phyloP scores from a whole-genome alignment of 108 stramenopile genomes.

The Skeletonema costatum region DNA sequence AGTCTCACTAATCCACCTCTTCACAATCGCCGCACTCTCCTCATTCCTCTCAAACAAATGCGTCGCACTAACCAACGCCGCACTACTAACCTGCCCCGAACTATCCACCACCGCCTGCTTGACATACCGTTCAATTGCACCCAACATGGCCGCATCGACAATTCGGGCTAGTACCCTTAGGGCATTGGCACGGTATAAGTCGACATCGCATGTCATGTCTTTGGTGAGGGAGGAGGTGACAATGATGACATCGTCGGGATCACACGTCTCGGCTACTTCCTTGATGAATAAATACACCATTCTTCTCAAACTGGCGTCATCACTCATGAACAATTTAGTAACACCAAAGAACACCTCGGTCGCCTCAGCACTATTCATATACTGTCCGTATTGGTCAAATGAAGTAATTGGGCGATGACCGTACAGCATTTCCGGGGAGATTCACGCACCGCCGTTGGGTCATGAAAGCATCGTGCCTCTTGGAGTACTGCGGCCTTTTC shows the following conservation, averaged over 20 bases:
- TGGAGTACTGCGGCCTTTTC: constrained; percentile 98
- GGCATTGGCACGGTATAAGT: constrained; percentile 98
- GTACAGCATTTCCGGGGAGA: constrained; percentile 97
- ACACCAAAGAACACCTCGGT: constrained; percentile 99
- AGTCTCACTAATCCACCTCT: constrained; percentile 94
- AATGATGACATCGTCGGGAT: constrained; percentile 99
- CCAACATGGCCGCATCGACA: constrained; percentile 98
- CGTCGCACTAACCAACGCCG: constrained; percentile 91
- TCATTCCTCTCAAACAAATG: constrained; percentile 74
- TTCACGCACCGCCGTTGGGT: constrained; percentile 93
- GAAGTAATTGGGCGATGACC: constrained; percentile 97
- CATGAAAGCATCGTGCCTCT: constrained; percentile 97
- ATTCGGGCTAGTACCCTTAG: constrained; percentile 96
- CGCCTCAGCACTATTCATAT: constrained; percentile 75
- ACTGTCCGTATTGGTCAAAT: constrained; percentile 86
- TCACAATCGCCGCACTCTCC: constrained; percentile 85
- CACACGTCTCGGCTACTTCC: constrained; percentile 97
- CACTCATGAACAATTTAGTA: constrained; percentile 98
- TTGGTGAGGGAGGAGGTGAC: constrained; percentile 97
- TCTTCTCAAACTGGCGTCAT: constrained; percentile 83
- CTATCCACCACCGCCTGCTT: constrained; percentile 99
- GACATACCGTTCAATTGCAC: constrained; percentile 98
- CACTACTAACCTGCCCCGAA: constrained; percentile 93
- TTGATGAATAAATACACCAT: constrained; percentile 99
- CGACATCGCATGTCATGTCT: constrained; percentile 98